Base-by-base conservation (phyloP, 495 filamentous ascomycete species). In the Annulohypoxylon maeteangense region DNA sequence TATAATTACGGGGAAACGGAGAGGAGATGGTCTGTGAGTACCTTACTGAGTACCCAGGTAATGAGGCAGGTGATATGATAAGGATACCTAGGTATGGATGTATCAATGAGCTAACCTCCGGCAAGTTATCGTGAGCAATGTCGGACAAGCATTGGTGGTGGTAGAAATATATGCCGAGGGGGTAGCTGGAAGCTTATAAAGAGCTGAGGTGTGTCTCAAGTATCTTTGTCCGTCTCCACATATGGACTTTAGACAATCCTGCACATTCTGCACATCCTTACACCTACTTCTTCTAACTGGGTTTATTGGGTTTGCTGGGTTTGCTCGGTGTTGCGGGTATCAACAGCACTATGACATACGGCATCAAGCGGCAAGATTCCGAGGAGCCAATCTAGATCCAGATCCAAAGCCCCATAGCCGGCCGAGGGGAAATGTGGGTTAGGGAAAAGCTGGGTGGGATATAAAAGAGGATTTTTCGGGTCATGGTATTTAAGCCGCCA, bases 381-480 rank as follows among this genome's bases (percentile, higher is more conserved):
- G 70, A 65, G 25, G 16, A 34, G 40, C 25, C 53, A 50, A 60
- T 67, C 71, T 70, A 70, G 66, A 63, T 48, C 61, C 71, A 62
- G 56, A 18, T 29, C 16, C 20, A 18, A 55, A 69, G 48, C 57
- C 20, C 62, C 62, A 74, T 67, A 23, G 42, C 59, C 71, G 71
- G 71, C 58, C 67, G 57, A 74, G 71, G 71, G 71, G 71, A 74
- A 74, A 74, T 55, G 66, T 62, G 71, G 71, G 44, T 34, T 62
- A 29, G 61, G 56, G 45, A 34, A 53, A 36, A 34, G 27, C 23
- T 29, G 38, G 53, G 18, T 61, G 45, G 65, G 44, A 29, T 36
- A 10, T 27, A 64, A 77, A 75, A 77, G 73, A 71, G 70, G 70
- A 77, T 75, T 77, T 77, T 32, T 70, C 75, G 74, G 75, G 73